Conservation (phyloP, 2,329 filamentous ascomycete genomes). For the Ceratocystis smalleyi region DNA sequence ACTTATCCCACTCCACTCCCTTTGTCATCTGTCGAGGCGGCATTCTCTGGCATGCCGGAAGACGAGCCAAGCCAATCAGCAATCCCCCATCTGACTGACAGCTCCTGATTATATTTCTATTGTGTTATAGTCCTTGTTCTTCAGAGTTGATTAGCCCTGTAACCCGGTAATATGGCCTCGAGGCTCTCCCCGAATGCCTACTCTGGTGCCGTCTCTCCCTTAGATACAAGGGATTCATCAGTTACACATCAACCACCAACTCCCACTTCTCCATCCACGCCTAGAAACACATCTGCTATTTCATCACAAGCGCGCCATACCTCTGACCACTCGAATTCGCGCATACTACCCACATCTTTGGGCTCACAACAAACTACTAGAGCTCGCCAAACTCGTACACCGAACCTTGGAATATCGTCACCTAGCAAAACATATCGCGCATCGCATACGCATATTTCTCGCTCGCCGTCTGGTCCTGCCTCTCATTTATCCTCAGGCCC, state of each 20-base stretch:
- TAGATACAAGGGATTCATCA: conserved; percentile 33
- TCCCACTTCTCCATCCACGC: conserved; percentile 25
- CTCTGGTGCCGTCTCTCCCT: conserved; percentile 23
- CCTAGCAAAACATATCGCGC: not conserved
- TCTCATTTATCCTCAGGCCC: conserved; percentile 19
- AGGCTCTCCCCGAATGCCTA: conserved; percentile 8
- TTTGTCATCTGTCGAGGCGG: conserved; percentile 8
- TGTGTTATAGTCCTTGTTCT: not conserved
- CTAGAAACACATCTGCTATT: conserved; percentile 24
- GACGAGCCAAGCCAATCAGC: not conserved
- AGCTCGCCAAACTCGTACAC: conserved; percentile 41
- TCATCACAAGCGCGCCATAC: conserved; percentile 46
- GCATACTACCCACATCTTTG: not conserved
- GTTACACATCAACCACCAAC: conserved; percentile 29
- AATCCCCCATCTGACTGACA: not conserved
- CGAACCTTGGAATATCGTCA: conserved; percentile 26
- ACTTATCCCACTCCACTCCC: not conserved
- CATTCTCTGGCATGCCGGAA: not conserved
- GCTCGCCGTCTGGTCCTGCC: conserved; percentile 40
- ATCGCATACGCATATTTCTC: not conserved
- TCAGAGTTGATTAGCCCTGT: not conserved
- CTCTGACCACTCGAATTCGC: conserved; percentile 23
- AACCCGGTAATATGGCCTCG: conserved; percentile 11
- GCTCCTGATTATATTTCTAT: not conserved
- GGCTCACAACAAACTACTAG: conserved; percentile 34